Conservation (phyloP, 169 alveolate species). For the Condylostoma magnum region DNA sequence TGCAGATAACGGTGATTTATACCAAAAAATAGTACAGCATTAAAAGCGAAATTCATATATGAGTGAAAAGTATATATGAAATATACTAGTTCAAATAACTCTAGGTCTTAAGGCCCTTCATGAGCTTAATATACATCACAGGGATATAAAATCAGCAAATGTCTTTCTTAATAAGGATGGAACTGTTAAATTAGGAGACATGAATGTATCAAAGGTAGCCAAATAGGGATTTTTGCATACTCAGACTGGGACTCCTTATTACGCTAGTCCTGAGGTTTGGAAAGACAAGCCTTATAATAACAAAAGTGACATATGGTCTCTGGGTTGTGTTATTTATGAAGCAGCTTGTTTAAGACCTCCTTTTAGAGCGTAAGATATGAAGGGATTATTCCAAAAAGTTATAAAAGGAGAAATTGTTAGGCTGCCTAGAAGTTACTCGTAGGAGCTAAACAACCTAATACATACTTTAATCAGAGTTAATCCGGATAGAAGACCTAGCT, state of each 20-base stretch:
- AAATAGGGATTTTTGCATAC: constrained; percentile 91
- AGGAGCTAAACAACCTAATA: constrained; percentile 51
- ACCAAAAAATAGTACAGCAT: constrained; percentile 21
- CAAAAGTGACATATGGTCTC: constrained; percentile 91
- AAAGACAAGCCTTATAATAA: constrained; percentile 93
- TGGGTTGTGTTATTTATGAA: constrained; percentile 92
- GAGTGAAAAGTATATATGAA: constrained; percentile 50
- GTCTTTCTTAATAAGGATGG: constrained; percentile 66
- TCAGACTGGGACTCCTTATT: constrained; percentile 94
- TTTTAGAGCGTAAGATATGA: constrained; percentile 80
- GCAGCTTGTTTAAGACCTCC: constrained; percentile 91
- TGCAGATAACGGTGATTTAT: constrained; percentile 49
- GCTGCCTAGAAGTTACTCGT: constrained; percentile 62
- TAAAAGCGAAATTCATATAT: constrained; percentile 33
- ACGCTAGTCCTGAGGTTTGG: constrained; percentile 95
- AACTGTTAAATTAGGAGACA: constrained; percentile 92
- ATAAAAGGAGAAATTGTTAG: constrained; percentile 61
- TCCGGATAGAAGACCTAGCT: constrained; percentile 71
- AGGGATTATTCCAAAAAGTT: constrained; percentile 63
- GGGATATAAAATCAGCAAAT: constrained; percentile 82
- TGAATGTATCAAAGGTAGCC: constrained; percentile 92
- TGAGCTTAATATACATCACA: constrained; percentile 68
- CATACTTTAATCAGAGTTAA: constrained; percentile 57
- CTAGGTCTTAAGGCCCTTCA: constrained; percentile 69
- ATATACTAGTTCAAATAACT: constrained; percentile 46